Conservation (phyloP, 192 early-diverging fungal species). For the Rhizophagus sp. region DNA sequence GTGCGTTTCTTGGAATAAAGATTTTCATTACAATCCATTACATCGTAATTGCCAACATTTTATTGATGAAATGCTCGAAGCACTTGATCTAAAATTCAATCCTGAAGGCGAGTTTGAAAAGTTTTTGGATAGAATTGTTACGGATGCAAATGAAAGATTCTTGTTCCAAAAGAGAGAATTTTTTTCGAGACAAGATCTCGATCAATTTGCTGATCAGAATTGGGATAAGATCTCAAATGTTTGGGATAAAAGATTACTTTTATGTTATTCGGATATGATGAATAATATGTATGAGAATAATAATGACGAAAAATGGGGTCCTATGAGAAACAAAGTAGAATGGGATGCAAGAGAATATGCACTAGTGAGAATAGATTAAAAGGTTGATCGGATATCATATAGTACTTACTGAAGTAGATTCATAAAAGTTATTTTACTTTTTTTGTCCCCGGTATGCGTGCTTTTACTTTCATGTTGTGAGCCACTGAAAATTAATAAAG, state of each 20-base stretch:
- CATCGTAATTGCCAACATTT: background rate
- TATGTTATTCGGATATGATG: slow-evolving; percentile 20
- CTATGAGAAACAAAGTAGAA: background rate
- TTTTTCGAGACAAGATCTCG: background rate
- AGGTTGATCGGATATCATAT: no score
- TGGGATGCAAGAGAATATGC: background rate
- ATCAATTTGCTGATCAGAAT: background rate
- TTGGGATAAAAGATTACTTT: slow-evolving; percentile 8
- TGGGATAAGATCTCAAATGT: background rate
- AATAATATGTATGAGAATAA: background rate
- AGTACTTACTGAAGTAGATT: no score
- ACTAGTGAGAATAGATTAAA: no score
- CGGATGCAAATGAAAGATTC: background rate
- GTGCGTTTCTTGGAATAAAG: background rate
- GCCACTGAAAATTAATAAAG: no score
- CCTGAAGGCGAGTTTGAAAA: background rate
- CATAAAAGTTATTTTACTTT: no score
- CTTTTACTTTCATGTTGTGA: no score
- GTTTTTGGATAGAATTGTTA: background rate
- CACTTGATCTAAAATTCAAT: background rate
- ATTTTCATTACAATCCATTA: background rate
- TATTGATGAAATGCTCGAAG: background rate
- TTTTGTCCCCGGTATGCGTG: no score
- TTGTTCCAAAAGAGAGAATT: background rate
- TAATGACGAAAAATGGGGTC: background rate